Percentiles rank a stretch among this genome's conserved stretches.
phyloP scores from a whole-genome alignment of 1,284 basidiomycete species.

The Moesziomyces parantarcticus region DNA sequence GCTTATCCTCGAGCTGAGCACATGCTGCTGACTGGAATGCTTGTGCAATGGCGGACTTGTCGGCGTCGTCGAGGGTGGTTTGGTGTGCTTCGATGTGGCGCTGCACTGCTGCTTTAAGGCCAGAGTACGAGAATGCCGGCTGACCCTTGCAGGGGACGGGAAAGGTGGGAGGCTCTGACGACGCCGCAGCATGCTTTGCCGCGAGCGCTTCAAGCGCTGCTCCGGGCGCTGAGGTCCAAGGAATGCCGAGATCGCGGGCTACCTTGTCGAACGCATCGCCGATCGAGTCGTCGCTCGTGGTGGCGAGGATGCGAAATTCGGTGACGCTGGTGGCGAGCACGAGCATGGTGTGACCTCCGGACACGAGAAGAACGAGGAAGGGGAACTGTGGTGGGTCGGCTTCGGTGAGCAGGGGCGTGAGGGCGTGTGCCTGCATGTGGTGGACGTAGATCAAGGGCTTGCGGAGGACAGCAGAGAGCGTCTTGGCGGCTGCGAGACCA shows the following conservation, averaged over 20 bases:
- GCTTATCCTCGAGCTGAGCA: slow-evolving; percentile 61
- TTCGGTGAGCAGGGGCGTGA: slow-evolving; percentile 45
- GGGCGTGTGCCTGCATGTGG: slow-evolving; percentile 61
- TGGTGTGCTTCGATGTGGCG: slow-evolving; percentile 29
- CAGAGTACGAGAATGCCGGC: slow-evolving; percentile 60
- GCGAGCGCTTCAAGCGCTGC: slow-evolving; percentile 53
- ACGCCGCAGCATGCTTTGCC: not conserved
- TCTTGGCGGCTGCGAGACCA: slow-evolving; percentile 59
- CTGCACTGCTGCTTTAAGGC: slow-evolving; percentile 51
- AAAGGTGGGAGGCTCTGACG: slow-evolving; percentile 8
- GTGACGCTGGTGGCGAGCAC: slow-evolving; percentile 49
- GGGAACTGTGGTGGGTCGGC: slow-evolving; percentile 50
- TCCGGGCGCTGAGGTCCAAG: slow-evolving; percentile 60
- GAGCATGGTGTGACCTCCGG: slow-evolving; percentile 65
- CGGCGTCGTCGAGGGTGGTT: not conserved
- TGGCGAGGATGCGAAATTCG: slow-evolving; percentile 55
- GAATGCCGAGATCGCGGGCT: slow-evolving; percentile 53
- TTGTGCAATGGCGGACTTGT: slow-evolving; percentile 31
- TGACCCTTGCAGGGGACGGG: slow-evolving; percentile 52
- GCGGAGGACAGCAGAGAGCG: slow-evolving; percentile 48
- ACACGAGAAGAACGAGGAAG: slow-evolving; percentile 63
- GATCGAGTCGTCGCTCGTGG: slow-evolving; percentile 61
- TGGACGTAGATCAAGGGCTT: slow-evolving; percentile 63
- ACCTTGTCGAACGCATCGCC: slow-evolving; percentile 66
- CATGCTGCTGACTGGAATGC: slow-evolving; percentile 60